phyloP scores from a whole-genome alignment of 768 basidiomycete species.

The Phaffia tasmanica region DNA sequence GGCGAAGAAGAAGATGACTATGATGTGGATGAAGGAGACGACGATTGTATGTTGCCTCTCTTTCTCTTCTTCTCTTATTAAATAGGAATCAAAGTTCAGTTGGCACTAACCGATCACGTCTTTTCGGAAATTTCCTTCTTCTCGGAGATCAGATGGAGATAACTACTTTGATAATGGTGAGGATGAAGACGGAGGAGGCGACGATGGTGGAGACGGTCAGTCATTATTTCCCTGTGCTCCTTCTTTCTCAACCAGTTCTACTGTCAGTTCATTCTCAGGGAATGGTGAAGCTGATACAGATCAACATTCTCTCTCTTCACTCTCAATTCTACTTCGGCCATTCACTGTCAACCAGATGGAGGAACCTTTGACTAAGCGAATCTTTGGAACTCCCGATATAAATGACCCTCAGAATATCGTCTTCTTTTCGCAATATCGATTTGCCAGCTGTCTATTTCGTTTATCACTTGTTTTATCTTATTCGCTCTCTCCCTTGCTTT shows the following conservation, averaged over 20 bases:
- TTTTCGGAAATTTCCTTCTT: neutral
- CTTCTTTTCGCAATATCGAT: neutral
- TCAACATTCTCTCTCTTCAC: neutral
- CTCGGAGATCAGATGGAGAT: conserved; percentile 12
- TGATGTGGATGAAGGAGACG: conserved; percentile 25
- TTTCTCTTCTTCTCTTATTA: neutral
- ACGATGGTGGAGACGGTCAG: conserved; percentile 18
- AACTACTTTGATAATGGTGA: conserved; percentile 26
- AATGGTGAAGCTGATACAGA: neutral
- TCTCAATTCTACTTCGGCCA: neutral
- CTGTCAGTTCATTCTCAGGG: neutral
- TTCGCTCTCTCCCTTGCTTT: neutral
- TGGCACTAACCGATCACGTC: neutral
- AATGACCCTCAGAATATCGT: neutral
- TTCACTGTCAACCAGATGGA: neutral
- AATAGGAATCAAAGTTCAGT: neutral
- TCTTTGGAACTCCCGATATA: too few species aligned
- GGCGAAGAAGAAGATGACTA: conserved; percentile 23
- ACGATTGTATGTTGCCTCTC: conserved; percentile 16
- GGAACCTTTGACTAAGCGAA: conserved; percentile 20
- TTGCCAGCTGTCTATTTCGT: neutral
- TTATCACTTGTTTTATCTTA: conserved; percentile 1
- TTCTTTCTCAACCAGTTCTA: neutral
- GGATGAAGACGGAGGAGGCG: conserved; percentile 22
- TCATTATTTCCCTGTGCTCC: neutral